A percentile compares a stretch with the other conserved stretches of the same genome.
Conservation (phyloP, 2,329 filamentous ascomycete genomes). For the Colletotrichum limetticola region DNA sequence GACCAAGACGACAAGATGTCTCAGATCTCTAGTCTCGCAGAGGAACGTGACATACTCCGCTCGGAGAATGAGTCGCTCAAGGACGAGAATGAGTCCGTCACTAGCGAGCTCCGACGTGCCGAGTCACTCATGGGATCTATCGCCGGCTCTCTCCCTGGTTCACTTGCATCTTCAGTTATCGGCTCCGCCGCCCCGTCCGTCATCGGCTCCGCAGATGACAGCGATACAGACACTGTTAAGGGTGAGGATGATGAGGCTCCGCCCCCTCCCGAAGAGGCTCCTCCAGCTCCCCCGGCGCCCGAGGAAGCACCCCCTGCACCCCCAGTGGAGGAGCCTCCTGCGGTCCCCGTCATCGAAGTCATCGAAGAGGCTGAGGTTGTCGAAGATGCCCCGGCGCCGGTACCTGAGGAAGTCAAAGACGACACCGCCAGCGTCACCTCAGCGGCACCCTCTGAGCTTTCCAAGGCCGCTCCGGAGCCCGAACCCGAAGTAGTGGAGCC, state of each 20-base stretch:
- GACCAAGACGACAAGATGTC: slow-evolving; percentile 34
- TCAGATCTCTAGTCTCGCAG: slow-evolving; percentile 27
- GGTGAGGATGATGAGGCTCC: slow-evolving; percentile 21
- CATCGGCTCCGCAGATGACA: not conserved
- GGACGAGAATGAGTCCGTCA: slow-evolving; percentile 33
- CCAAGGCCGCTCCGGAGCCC: slow-evolving; percentile 1
- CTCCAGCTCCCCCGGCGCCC: not conserved
- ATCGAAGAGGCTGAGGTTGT: not conserved
- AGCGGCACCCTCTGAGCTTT: not conserved
- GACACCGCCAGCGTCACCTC: slow-evolving; percentile 14
- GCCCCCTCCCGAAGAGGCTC: slow-evolving; percentile 2
- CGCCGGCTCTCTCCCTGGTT: slow-evolving; percentile 6
- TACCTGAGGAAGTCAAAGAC: slow-evolving; percentile 9
- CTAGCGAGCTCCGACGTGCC: slow-evolving; percentile 26
- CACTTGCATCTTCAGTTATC: not conserved
- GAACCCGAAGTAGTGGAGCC: not conserved
- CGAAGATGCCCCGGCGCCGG: not conserved
- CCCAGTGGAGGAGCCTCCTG: not conserved
- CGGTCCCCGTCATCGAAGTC: not conserved
- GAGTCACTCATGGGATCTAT: slow-evolving; percentile 30
- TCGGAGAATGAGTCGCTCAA: slow-evolving; percentile 30
- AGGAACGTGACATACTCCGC: slow-evolving; percentile 28
- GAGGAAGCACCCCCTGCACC: not conserved
- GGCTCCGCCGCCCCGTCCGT: slow-evolving; percentile 9
- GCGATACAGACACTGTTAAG: slow-evolving; percentile 29